phyloP scores from a whole-genome alignment of 2,329 filamentous ascomycete species.

The Cladosporium phlei region DNA sequence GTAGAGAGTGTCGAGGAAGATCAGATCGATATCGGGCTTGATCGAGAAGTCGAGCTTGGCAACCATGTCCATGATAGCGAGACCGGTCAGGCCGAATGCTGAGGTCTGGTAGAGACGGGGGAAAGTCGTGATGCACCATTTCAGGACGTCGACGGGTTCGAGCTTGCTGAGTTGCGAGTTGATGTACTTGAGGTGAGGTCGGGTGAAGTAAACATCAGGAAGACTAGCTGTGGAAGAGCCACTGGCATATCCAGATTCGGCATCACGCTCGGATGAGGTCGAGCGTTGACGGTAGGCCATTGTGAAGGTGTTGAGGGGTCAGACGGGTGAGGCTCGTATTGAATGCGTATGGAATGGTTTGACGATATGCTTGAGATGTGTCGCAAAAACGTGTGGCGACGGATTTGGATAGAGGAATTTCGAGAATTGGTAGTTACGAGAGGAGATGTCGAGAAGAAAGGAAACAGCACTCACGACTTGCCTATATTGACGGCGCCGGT shows the following conservation, averaged over 20 bases:
- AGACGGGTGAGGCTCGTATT: background rate
- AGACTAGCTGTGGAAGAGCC: constrained; percentile 60
- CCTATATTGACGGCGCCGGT: constrained; percentile 21
- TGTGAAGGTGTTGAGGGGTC: constrained; percentile 12
- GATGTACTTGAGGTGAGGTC: constrained; percentile 81
- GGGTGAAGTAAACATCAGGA: constrained; percentile 78
- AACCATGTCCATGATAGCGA: constrained; percentile 60
- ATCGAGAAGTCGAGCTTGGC: constrained; percentile 64
- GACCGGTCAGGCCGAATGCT: constrained; percentile 48
- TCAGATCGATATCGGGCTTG: constrained; percentile 49
- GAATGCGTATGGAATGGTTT: background rate
- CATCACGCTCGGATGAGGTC: constrained; percentile 36
- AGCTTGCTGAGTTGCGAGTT: constrained; percentile 86
- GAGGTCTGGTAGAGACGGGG: constrained; percentile 68
- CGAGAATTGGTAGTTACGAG: constrained; percentile 6
- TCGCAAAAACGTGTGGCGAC: constrained; percentile 3
- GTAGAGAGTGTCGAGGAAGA: constrained; percentile 52
- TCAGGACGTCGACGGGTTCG: constrained; percentile 82
- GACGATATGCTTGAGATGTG: background rate
- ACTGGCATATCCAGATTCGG: constrained; percentile 81
- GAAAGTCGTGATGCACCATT: constrained; percentile 86
- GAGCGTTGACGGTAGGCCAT: constrained; percentile 25
- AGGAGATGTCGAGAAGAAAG: constrained; percentile 12
- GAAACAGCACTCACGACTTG: constrained; percentile 12
- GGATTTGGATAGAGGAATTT: background rate